Base-by-base conservation (phyloP, 192 early-diverging fungal species). In the Linnemannia zychae region DNA sequence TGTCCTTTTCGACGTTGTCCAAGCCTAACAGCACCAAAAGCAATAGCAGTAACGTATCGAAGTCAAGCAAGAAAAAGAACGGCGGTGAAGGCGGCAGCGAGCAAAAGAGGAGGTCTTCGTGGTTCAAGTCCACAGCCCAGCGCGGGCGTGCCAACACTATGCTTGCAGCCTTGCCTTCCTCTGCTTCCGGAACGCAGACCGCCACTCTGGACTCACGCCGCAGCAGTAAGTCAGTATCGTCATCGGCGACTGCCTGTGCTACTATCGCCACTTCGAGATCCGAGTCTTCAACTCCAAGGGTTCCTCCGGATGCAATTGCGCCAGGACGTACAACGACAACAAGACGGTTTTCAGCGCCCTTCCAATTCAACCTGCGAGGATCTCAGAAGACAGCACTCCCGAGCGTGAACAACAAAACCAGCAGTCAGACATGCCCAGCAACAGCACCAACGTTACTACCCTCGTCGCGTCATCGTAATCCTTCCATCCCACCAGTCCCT, bases 271-370 rank as follows among this genome's bases (percentile, higher is more conserved):
- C 74, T 48, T 44, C 46, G 7, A 3, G 28, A 7, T 17, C 33
- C 48, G 11, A 73, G 28, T 38, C 48, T 9, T 50, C 34, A 17
- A 12, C 11, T 33, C n/a, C 49, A 63, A 4, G 31, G 9, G 12
- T 18, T 2, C 1, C 34, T 46, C 11, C 73, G n/a, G 4, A 4
- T 24, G 40, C 71, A 67, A 6, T 4, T 13, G 34, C 65, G 7
- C 12, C 71, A 38, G 44, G 33, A 16, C 6, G n/a, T 48, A 28
- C n/a, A 34, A 1, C 12, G 34, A 63, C 40, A 1, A 33, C 66
- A 69, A 77, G 49, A 46, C 70, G 69, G 18, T 57, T 63, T 17
- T 72, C 70, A 37, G 20, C 60, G 4, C 52, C 69, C 7, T 65
- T 47, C 60, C 46, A 65, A 18, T 71, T 71, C 53, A 50, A 36